Evolutionary conservation across 2,329 filamentous ascomycete species (phyloP).

Genomic region (Ascochyta lentis): DNA sequence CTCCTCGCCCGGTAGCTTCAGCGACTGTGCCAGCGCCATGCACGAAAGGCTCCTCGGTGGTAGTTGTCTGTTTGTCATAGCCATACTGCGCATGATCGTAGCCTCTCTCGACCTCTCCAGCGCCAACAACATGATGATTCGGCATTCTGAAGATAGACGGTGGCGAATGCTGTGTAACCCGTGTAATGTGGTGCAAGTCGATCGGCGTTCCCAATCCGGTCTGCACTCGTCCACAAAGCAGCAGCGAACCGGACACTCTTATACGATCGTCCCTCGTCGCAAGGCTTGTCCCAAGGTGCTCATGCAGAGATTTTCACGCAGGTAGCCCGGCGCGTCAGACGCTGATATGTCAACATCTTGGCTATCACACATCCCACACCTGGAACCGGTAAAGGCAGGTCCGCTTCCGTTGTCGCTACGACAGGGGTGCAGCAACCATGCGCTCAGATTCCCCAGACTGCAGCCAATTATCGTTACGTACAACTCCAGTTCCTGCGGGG

Average conservation of each 20-base stretch:
- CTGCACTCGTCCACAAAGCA: constrained; percentile 7
- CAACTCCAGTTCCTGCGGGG: constrained; percentile 13
- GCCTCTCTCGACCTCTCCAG: constrained; percentile 36
- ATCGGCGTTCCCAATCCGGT: constrained; percentile 2
- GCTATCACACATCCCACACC: constrained; percentile 12
- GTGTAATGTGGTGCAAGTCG: not conserved
- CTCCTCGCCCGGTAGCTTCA: constrained; percentile 36
- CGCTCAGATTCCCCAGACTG: constrained; percentile 11
- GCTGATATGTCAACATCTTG: constrained; percentile 19
- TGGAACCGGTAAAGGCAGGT: constrained; percentile 16
- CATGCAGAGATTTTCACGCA: constrained; percentile 17
- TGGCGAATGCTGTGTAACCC: not conserved
- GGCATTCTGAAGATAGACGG: constrained; percentile 21
- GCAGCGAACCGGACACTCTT: constrained; percentile 7
- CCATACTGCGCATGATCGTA: constrained; percentile 22
- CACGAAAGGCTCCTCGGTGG: constrained; percentile 34
- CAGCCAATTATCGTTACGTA: constrained; percentile 35
- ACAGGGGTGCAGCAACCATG: constrained; percentile 5
- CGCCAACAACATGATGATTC: constrained; percentile 29
- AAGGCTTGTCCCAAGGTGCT: not conserved
- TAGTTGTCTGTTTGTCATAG: constrained; percentile 23
- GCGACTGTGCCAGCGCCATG: constrained; percentile 38
- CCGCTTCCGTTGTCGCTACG: constrained; percentile 1
- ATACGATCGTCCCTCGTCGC: constrained; percentile 2
- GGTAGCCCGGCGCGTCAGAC: constrained; percentile 9